A percentile compares a stretch with the other conserved stretches of the same genome.
Evolutionary conservation across 1,284 basidiomycete genomes (phyloP).

Genomic region (Cutaneotrichosporon sp.): DNA sequence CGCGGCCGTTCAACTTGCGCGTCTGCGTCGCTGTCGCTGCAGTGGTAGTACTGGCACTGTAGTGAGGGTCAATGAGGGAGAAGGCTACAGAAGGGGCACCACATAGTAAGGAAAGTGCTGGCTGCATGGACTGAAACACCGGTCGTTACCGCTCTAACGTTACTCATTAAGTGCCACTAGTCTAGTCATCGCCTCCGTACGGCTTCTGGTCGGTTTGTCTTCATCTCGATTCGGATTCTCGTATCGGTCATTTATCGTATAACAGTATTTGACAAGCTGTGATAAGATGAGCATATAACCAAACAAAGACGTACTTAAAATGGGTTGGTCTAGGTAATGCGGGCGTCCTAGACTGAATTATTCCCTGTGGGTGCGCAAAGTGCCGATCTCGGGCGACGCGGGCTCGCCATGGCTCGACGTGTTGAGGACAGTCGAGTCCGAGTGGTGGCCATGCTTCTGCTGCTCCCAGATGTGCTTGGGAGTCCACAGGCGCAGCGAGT

Average conservation of each 20-base stretch:
- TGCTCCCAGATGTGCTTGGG: neutral
- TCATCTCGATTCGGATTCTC: too few relatives aligned
- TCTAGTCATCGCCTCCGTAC: conserved; percentile 1
- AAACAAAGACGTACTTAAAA: neutral
- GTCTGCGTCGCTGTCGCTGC: neutral
- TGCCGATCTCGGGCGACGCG: neutral
- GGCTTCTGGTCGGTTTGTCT: neutral
- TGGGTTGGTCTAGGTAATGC: neutral
- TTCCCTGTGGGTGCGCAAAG: neutral
- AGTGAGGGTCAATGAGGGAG: neutral
- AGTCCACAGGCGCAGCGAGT: conserved; percentile 3
- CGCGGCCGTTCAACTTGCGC: neutral
- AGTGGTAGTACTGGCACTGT: neutral
- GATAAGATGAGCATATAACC: neutral
- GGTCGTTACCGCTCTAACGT: conserved; percentile 3
- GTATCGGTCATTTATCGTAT: neutral
- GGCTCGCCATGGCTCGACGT: neutral
- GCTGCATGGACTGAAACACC: conserved; percentile 2
- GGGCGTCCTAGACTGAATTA: neutral
- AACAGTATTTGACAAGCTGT: neutral
- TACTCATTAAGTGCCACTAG: conserved; percentile 2
- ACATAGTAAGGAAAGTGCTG: neutral
- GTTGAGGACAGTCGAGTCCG: neutral
- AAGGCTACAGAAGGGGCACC: too few relatives aligned
- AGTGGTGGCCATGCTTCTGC: neutral